Evolutionary conservation across 2,329 filamentous ascomycete species (phyloP).

Genomic region (Epichloe gansuensis): DNA sequence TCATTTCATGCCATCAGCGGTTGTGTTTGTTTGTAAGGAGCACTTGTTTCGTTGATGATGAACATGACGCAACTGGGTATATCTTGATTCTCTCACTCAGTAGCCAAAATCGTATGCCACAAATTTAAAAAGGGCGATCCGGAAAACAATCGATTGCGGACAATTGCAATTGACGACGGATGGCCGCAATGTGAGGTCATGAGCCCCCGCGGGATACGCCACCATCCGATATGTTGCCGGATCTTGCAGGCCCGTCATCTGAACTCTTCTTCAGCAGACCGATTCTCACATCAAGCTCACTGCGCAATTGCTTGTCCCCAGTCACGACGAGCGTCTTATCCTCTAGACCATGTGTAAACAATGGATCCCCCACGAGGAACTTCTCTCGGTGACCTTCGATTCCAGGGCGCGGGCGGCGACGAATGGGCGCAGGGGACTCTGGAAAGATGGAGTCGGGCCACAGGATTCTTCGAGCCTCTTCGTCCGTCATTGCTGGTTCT

Average conservation of each 20-base stretch:
- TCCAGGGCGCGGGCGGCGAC: slow-evolving; percentile 4
- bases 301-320: slow-evolving; percentile 23
- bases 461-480: slow-evolving; percentile 26
- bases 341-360: slow-evolving; percentile 19
- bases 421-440: slow-evolving; percentile 1
- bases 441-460: slow-evolving; percentile 22
- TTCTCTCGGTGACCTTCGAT: slow-evolving; percentile 25
- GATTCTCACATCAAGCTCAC: slow-evolving; percentile 18
- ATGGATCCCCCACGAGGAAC: slow-evolving; percentile 23
- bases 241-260: background rate
- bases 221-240: background rate
- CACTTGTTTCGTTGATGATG: no score
- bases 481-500: slow-evolving; percentile 24
- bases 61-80: no score
- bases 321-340: slow-evolving; percentile 25
- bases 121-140: background rate
- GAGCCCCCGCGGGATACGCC: background rate
- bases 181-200: background rate
- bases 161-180: no score
- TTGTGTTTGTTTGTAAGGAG: no score
- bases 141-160: no score
- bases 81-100: no score
- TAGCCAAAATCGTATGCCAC: background rate
- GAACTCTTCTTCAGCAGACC: slow-evolving; percentile 13
- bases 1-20: no score